A percentile compares a stretch with the other conserved stretches of the same genome.
Conservation (phyloP, 805 yeast species). For the Ogataea pilisensis region DNA sequence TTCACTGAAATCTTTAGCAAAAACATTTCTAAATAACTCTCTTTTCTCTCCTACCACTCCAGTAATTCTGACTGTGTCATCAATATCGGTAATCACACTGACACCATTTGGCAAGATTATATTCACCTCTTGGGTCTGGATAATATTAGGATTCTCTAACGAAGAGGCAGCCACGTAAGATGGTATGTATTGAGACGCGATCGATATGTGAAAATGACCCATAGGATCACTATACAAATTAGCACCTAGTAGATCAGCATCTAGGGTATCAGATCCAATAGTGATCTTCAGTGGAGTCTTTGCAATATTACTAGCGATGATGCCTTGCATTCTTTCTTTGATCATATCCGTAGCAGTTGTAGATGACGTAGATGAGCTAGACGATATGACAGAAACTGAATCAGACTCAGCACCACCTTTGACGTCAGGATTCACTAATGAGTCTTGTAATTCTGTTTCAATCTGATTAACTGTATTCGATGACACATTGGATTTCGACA, state of each 20-base stretch:
- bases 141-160: conserved; percentile 41
- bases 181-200: conserved; percentile 60
- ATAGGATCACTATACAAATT: conserved; percentile 52
- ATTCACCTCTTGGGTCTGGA: conserved; percentile 42
- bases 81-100: conserved; percentile 85
- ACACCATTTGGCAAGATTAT: conserved; percentile 45
- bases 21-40: conserved; percentile 72
- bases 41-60: conserved; percentile 89
- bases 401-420: conserved; percentile 16
- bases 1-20: conserved; percentile 59
- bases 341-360: conserved; percentile 32
- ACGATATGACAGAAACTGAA: conserved; percentile 16
- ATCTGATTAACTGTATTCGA: conserved; percentile 31
- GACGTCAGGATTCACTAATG: conserved; percentile 26
- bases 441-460: conserved; percentile 35
- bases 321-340: conserved; percentile 62
- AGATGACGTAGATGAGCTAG: conserved; percentile 11
- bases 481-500: conserved; percentile 40
- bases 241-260: conserved; percentile 27
- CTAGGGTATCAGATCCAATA: conserved; percentile 46
- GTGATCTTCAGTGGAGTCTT: conserved; percentile 50
- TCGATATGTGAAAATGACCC: conserved; percentile 59
- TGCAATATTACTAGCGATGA: conserved; percentile 65
- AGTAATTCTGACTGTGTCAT: conserved; percentile 87
- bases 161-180: conserved; percentile 50